Percentiles rank a stretch among this genome's conserved stretches.
Evolutionary conservation across 495 filamentous ascomycete species (phyloP).

Genomic region (Elasticomyces elasticus): DNA sequence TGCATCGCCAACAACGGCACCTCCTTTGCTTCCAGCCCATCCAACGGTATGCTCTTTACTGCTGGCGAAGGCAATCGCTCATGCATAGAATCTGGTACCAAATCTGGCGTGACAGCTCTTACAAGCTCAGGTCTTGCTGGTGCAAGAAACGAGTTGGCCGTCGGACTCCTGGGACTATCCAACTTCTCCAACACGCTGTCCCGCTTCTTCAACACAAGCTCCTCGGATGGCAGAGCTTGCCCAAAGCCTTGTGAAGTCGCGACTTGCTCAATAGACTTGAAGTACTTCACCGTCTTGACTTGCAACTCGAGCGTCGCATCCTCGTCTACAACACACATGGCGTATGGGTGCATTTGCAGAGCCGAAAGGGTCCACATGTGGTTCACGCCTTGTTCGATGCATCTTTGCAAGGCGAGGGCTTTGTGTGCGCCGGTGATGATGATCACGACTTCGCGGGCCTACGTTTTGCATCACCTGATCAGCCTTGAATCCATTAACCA

Average conservation of each 20-base stretch:
- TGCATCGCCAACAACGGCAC: slow-evolving; percentile 11
- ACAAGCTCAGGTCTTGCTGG: slow-evolving; percentile 18
- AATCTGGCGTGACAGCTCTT: slow-evolving; percentile 21
- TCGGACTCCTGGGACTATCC: slow-evolving; percentile 21
- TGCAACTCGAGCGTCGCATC: slow-evolving; percentile 75
- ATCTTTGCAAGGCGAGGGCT: slow-evolving; percentile 67
- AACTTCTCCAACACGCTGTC: slow-evolving; percentile 30
- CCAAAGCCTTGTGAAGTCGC: slow-evolving; percentile 47
- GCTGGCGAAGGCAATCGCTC: background rate
- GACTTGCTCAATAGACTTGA: slow-evolving; percentile 57
- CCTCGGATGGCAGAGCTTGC: slow-evolving; percentile 44
- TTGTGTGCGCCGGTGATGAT: slow-evolving; percentile 75
- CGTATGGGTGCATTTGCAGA: slow-evolving; percentile 68
- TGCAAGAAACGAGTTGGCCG: slow-evolving; percentile 11
- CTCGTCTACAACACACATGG: slow-evolving; percentile 74
- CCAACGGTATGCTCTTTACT: background rate
- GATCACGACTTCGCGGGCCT: slow-evolving; percentile 60
- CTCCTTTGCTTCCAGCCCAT: slow-evolving; percentile 15
- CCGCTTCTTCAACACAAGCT: slow-evolving; percentile 21
- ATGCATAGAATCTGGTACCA: slow-evolving; percentile 24
- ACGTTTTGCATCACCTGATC: background rate
- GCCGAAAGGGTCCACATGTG: slow-evolving; percentile 84
- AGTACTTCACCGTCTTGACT: slow-evolving; percentile 82
- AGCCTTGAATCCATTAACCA: background rate
- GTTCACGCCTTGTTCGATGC: slow-evolving; percentile 72